Percentiles rank a stretch among this genome's conserved stretches.
phyloP scores from a whole-genome alignment of 805 yeast species.

The Myxozyma mucilagina region DNA sequence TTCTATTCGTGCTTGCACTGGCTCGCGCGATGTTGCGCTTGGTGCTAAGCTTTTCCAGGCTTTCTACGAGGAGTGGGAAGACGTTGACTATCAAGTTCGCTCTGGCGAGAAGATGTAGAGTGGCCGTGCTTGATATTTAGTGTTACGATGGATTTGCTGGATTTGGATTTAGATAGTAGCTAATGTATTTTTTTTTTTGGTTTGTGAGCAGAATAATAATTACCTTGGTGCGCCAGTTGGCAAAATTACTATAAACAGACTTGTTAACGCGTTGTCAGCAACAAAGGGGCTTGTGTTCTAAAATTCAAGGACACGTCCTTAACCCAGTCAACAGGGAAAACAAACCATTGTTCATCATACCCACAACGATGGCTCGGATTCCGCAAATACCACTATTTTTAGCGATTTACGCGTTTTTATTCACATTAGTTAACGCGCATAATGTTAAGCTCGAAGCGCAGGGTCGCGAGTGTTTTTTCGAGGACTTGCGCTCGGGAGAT shows the following conservation, averaged over 20 bases:
- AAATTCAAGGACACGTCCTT: too few species aligned
- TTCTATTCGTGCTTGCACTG: conserved; percentile 78
- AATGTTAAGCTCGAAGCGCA: conserved; percentile 33
- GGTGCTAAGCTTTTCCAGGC: conserved; percentile 69
- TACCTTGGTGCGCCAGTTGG: too few species aligned
- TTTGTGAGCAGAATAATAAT: too few species aligned
- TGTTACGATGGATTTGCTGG: too few species aligned
- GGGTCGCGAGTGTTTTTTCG: conserved; percentile 66
- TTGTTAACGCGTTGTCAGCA: too few species aligned
- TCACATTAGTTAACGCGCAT: conserved; percentile 23
- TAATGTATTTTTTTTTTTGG: too few species aligned
- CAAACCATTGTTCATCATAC: not conserved
- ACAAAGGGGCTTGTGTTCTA: too few species aligned
- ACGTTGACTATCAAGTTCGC: conserved; percentile 38
- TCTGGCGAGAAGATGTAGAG: conserved; percentile 31
- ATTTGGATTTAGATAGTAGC: too few species aligned
- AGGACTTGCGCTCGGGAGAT: conserved; percentile 77
- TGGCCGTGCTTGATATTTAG: too few species aligned
- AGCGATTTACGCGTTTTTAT: not conserved
- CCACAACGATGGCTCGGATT: not conserved
- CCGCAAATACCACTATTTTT: not conserved
- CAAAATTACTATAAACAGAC: too few species aligned
- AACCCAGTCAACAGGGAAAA: not conserved
- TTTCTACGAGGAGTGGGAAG: conserved; percentile 67
- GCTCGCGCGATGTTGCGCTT: conserved; percentile 69